phyloP scores from a whole-genome alignment of 2,329 filamentous ascomycete species.

The Polychaeton citri region DNA sequence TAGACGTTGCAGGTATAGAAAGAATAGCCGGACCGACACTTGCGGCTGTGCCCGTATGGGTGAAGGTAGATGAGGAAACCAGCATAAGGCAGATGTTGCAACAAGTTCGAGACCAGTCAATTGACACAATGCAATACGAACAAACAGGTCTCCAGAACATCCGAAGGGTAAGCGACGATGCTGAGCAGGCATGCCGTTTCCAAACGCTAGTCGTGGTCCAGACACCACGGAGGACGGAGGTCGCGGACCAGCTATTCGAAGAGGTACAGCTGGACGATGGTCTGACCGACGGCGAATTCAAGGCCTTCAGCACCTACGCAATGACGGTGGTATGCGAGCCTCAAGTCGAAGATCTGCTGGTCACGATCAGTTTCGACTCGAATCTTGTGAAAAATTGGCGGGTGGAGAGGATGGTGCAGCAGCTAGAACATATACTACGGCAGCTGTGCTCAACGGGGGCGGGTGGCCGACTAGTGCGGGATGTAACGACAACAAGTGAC shows the following conservation, averaged over 20 bases:
- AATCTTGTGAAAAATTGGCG: constrained; percentile 3
- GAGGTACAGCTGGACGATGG: constrained; percentile 2
- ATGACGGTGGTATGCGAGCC: not conserved
- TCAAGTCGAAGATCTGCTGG: too few relatives aligned
- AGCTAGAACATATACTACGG: too few relatives aligned
- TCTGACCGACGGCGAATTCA: constrained; percentile 1
- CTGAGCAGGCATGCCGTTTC: constrained; percentile 43
- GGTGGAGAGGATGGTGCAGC: too few relatives aligned
- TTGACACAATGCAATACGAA: constrained; percentile 23
- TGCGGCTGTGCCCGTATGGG: constrained; percentile 25
- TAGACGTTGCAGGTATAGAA: constrained; percentile 10
- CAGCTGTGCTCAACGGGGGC: too few relatives aligned
- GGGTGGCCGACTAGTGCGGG: too few relatives aligned
- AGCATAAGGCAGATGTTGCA: constrained; percentile 12
- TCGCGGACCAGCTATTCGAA: too few relatives aligned
- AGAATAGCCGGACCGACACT: constrained; percentile 21
- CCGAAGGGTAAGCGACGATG: constrained; percentile 34
- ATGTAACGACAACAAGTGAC: too few relatives aligned
- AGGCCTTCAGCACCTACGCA: not conserved
- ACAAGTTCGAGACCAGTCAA: constrained; percentile 7
- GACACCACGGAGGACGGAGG: too few relatives aligned
- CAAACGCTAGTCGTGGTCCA: constrained; percentile 44
- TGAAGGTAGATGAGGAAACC: constrained; percentile 16
- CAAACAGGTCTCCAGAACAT: constrained; percentile 26
- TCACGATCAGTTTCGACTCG: too few relatives aligned